phyloP scores from a whole-genome alignment of 1,284 basidiomycete genomes.

The Ustilago shanxiensis region DNA sequence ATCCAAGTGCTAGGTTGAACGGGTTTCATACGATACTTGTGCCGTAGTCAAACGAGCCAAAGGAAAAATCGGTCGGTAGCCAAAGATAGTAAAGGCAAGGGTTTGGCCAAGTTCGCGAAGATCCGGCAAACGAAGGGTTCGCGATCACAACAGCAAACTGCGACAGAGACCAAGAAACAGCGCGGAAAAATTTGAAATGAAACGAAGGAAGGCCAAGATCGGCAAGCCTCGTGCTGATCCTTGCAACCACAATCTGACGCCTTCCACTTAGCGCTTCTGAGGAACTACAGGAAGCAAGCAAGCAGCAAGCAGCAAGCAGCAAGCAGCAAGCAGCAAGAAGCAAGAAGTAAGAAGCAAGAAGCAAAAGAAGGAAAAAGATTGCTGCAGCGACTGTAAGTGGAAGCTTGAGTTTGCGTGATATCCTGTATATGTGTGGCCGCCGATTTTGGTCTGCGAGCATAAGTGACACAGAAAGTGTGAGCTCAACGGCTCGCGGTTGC shows the following conservation, averaged over 20 bases:
- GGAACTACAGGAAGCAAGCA: too few relatives aligned
- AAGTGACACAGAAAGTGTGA: too few relatives aligned
- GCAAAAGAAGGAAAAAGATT: slow-evolving; percentile 1
- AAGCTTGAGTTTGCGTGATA: slow-evolving; percentile 7
- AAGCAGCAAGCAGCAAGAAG: not conserved
- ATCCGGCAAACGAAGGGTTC: not conserved
- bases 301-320: slow-evolving; percentile 6
- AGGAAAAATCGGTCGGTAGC: not conserved
- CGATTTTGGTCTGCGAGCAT: not conserved
- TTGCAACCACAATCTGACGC: slow-evolving; percentile 2
- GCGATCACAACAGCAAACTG: slow-evolving; percentile 7
- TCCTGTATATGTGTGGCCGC: not conserved
- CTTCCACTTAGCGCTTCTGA: not conserved
- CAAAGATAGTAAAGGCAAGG: slow-evolving; percentile 12
- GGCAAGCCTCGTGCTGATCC: slow-evolving; percentile 5
- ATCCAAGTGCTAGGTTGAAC: not conserved
- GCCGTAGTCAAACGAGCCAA: not conserved
- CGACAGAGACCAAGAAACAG: not conserved
- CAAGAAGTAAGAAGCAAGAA: too few relatives aligned
- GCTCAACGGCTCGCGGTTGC: slow-evolving; percentile 32
- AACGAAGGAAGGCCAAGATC: slow-evolving; percentile 9
- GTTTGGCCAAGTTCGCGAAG: slow-evolving; percentile 8
- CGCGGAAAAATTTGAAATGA: not conserved
- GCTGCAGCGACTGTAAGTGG: slow-evolving; percentile 1
- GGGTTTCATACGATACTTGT: not conserved